Conservation (phyloP, 2,329 filamentous ascomycete genomes). For the Paecilomyces sp. region DNA sequence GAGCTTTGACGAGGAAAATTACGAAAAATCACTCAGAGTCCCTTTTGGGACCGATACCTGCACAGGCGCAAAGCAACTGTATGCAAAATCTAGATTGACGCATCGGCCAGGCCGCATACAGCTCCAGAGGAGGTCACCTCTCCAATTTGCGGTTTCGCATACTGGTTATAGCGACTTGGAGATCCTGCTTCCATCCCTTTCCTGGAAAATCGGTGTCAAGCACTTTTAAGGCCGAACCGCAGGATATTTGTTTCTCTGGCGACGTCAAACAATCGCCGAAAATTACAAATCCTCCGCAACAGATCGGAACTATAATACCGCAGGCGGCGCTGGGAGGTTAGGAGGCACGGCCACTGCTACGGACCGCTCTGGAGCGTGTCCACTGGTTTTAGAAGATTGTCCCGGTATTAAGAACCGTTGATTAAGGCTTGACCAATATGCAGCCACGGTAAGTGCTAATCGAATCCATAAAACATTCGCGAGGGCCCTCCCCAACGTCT, state of each 20-base stretch:
- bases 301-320: neutral
- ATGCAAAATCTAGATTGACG: neutral
- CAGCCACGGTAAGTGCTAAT: neutral
- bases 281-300: neutral
- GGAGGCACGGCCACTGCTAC: neutral
- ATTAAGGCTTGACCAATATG: neutral
- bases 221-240: neutral
- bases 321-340: neutral
- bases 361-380: neutral
- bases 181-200: neutral
- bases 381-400: neutral
- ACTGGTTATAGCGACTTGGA: neutral
- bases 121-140: neutral
- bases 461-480: neutral
- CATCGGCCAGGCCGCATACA: neutral
- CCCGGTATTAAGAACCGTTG: neutral
- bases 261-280: neutral
- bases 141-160: neutral
- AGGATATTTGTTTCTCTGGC: neutral
- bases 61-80: neutral
- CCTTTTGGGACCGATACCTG: neutral
- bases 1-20: neutral
- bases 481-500: neutral
- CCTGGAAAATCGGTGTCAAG: neutral
- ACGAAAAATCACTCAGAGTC: neutral